Evolutionary conservation across 176 grass and related monocot species (phyloP).

Genomic region (Juncus inflexus): DNA sequence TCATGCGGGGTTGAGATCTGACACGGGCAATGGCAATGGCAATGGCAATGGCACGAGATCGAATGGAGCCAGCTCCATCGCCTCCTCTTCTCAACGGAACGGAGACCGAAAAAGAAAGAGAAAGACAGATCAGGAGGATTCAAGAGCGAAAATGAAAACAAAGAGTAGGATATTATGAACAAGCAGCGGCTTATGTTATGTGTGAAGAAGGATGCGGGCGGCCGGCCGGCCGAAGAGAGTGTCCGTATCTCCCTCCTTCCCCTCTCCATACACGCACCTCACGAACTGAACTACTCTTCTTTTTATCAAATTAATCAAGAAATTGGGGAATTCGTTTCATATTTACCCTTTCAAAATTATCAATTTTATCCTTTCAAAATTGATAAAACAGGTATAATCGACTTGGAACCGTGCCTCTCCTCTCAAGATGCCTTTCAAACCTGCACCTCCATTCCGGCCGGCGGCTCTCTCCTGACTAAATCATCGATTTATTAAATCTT

Average conservation of each 20-base stretch:
- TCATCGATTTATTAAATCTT: background rate
- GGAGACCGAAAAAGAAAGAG: background rate
- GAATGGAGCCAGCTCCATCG: background rate
- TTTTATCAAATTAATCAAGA: no score
- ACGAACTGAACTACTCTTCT: conserved; percentile 14
- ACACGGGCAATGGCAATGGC: no score
- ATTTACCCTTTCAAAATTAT: no score
- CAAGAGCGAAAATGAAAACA: background rate
- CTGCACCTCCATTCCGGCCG: conserved; percentile 29
- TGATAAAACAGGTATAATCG: conserved; percentile 17
- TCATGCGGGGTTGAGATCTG: no score
- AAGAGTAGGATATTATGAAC: background rate
- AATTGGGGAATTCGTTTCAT: no score
- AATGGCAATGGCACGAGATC: background rate
- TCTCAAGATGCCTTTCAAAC: conserved; percentile 10
- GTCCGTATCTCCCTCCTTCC: conserved; percentile 16
- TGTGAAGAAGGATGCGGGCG: conserved; percentile 11
- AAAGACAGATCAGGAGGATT: no score
- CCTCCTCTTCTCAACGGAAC: background rate
- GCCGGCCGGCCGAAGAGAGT: conserved; percentile 8
- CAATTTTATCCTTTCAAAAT: no score
- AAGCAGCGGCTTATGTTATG: background rate
- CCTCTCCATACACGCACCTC: conserved; percentile 11
- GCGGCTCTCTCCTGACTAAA: conserved; percentile 8
- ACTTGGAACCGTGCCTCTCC: conserved; percentile 14